phyloP scores from a whole-genome alignment of 805 yeast species.

The Suhomyces kilbournensis region DNA sequence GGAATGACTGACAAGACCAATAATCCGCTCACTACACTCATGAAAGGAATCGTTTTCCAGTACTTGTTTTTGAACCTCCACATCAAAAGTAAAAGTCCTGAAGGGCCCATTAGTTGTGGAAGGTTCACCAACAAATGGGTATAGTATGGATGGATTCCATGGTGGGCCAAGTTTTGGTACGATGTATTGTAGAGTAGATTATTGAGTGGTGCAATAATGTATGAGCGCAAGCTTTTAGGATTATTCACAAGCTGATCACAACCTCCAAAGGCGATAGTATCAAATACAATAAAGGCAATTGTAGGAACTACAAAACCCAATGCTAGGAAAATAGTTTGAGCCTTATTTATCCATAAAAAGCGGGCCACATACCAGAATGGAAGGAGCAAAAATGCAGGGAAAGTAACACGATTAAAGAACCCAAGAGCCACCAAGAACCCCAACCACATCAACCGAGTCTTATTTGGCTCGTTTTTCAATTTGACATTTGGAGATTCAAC shows the following conservation, averaged over 20 bases:
- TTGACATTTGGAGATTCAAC: not conserved
- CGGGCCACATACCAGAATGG: conserved; percentile 53
- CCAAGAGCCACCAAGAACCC: conserved; percentile 64
- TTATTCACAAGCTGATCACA: not conserved
- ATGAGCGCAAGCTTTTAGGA: conserved; percentile 17
- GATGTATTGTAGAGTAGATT: conserved; percentile 69
- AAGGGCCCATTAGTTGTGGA: conserved; percentile 83
- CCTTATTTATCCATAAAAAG: conserved; percentile 37
- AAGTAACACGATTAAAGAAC: conserved; percentile 80
- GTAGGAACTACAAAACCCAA: conserved; percentile 36
- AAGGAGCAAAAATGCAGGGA: conserved; percentile 65
- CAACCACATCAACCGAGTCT: conserved; percentile 19
- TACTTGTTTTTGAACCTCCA: conserved; percentile 34
- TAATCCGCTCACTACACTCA: conserved; percentile 62
- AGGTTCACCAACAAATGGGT: conserved; percentile 73
- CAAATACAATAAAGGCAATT: conserved; percentile 43
- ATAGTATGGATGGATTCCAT: conserved; percentile 80
- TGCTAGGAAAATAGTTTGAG: conserved; percentile 22
- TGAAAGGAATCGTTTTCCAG: conserved; percentile 52
- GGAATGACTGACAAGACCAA: conserved; percentile 65
- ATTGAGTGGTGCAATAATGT: conserved; percentile 71
- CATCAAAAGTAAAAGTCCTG: conserved; percentile 46
- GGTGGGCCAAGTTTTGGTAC: conserved; percentile 57
- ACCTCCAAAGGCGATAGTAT: conserved; percentile 46
- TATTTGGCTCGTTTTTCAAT: not conserved